Conservation (phyloP, 495 filamentous ascomycete genomes). For the Zalerion maritima region DNA sequence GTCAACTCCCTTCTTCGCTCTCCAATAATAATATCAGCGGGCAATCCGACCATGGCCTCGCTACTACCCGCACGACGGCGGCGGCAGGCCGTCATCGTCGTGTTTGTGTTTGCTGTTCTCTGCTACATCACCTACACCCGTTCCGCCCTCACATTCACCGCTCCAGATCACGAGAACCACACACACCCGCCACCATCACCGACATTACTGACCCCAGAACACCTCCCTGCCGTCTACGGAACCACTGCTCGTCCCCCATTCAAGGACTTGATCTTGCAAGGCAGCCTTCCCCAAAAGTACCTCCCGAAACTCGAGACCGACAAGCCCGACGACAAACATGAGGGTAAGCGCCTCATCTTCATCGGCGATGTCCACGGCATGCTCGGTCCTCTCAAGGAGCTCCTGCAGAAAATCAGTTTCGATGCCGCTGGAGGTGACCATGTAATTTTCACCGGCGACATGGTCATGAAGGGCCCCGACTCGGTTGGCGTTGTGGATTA, state of each 20-base stretch:
- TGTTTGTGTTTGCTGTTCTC: too few relatives aligned
- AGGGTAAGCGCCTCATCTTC: constrained; percentile 40
- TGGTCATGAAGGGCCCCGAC: constrained; percentile 81
- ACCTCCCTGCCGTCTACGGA: constrained; percentile 12
- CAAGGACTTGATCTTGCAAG: constrained; percentile 16
- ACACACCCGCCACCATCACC: constrained; percentile 1
- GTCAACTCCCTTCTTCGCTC: too few relatives aligned
- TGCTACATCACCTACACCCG: too few relatives aligned
- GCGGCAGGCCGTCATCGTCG: too few relatives aligned
- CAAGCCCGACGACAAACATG: constrained; percentile 1
- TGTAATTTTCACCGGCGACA: constrained; percentile 68
- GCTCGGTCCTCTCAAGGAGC: constrained; percentile 42
- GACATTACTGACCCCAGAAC: constrained; percentile 2
- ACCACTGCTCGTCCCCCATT: constrained; percentile 14
- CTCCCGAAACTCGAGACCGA: constrained; percentile 11
- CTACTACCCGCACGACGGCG: too few relatives aligned
- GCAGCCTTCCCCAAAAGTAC: constrained; percentile 20
- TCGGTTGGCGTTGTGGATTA: constrained; percentile 64
- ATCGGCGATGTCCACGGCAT: constrained; percentile 91
- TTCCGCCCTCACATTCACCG: not conserved
- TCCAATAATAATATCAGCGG: too few relatives aligned
- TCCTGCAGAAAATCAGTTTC: constrained; percentile 57
- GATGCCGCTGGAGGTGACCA: constrained; percentile 46
- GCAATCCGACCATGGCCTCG: too few relatives aligned
- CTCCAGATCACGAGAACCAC: not conserved